A percentile compares a stretch with the other conserved stretches of the same genome.
Evolutionary conservation across 2,329 filamentous ascomycete genomes (phyloP).

Genomic region (Fusarium gaditjirri): DNA sequence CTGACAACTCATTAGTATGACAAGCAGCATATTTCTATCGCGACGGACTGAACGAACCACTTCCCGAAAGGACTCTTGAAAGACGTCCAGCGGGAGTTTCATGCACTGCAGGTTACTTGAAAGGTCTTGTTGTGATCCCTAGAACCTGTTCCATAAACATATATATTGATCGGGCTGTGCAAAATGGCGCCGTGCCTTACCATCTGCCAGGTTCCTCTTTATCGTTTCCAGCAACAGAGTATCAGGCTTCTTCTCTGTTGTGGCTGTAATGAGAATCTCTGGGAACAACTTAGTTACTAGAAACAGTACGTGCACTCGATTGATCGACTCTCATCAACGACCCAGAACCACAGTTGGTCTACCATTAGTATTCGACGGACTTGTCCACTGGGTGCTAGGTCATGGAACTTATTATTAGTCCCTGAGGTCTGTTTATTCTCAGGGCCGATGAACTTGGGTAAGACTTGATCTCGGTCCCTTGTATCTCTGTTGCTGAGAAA

Average conservation of each 20-base stretch:
- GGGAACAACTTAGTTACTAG: background rate
- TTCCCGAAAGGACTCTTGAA: background rate
- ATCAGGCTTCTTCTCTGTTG: background rate
- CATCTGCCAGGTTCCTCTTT: accelerated
- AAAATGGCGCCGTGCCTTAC: background rate
- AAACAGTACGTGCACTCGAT: background rate
- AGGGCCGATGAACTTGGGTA: too few species aligned
- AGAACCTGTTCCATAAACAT: too few species aligned
- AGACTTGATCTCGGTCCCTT: too few species aligned
- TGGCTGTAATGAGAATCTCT: background rate
- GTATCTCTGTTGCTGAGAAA: too few species aligned
- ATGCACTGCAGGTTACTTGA: background rate
- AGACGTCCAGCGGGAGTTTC: accelerated
- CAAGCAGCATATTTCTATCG: accelerated
- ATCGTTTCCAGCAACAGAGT: background rate
- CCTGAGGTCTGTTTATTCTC: accelerated
- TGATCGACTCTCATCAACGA: too few species aligned
- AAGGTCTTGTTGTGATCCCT: too few species aligned
- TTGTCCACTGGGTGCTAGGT: background rate
- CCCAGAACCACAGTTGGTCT: background rate
- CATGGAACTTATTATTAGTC: background rate
- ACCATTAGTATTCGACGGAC: background rate
- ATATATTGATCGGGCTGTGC: too few species aligned
- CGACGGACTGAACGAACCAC: accelerated
- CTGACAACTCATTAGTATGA: accelerated